Evolutionary conservation across 2,329 filamentous ascomycete species (phyloP), one percentile per base, ranked within the genome.

Genomic region (Dactylonectria macrodidyma): DNA sequence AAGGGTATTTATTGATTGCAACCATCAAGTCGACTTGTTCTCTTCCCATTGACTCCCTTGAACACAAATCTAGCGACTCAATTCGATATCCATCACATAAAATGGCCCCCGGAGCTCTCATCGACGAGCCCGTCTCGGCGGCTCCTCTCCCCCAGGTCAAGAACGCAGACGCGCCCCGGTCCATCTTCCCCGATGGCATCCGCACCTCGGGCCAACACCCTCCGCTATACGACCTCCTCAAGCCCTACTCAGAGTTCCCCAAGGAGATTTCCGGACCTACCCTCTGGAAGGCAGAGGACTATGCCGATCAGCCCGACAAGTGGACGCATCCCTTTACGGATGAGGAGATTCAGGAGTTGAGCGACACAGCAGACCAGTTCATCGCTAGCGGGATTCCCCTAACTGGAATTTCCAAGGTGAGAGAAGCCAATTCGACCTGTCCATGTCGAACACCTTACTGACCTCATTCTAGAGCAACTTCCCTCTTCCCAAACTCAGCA

Each of bases 271-370:
- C 86, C 0, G 93, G 93, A 6, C 89, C 89, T 1, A 95, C 92
- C 0, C 89, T 93, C 38, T 96, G 93, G 93, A 86, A 87, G 65
- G 86, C 87, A 9, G 88, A 90, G 47, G 91, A 93, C 41, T 94
- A 91, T 75, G 84, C 83, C 66, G 80, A 87, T 73, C 83, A 87
- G 71, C 90, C 92, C 0, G 90, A 93, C 73, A 86, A 86, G 78
- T 95, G 93, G 93, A 91, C 91, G 5, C 92, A 95, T 79, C 83
- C 83, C 3, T 93, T 95, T 77, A 91, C 87, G 0, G 81, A 85
- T 0, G 86, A 89, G 2, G 93, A 95, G 79, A 83, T 94, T 22
- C 81, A 83, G 10, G 93, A 95, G 76, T 83, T 96, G 57, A 88
- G 89, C 74, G 78, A 82, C 22, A 87, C 92, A 0, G 88, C 93